Percentiles rank a stretch among this genome's conserved stretches.
Conservation (phyloP, 495 filamentous ascomycete species). For the Podospora conica region DNA sequence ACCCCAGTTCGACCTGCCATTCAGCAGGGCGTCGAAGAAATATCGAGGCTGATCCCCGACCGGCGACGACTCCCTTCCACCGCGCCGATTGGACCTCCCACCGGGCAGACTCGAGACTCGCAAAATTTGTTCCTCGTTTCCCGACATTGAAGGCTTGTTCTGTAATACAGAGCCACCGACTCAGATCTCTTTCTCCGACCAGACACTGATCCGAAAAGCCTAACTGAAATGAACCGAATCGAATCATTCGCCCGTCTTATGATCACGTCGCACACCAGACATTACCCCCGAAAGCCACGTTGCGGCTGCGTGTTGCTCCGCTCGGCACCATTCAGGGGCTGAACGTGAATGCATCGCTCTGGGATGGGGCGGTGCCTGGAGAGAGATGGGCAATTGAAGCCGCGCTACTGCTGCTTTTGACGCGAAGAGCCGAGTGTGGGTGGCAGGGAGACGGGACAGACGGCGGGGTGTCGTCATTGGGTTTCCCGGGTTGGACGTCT, state of each 20-base stretch:
- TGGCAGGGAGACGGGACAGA: not conserved
- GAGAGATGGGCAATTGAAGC: too few species aligned
- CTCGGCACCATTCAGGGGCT: not conserved
- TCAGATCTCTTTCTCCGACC: not conserved
- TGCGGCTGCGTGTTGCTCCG: not conserved
- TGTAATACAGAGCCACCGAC: not conserved
- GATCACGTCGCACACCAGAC: too few species aligned
- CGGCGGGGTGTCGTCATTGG: not conserved
- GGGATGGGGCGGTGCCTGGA: not conserved
- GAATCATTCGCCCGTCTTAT: not conserved
- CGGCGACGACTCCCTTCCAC: not conserved
- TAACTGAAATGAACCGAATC: not conserved
- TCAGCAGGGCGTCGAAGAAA: not conserved
- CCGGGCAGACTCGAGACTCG: not conserved
- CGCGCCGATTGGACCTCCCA: not conserved
- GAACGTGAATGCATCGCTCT: not conserved
- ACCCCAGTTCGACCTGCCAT: too few species aligned
- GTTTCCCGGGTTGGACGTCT: not conserved
- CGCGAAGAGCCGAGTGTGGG: not conserved
- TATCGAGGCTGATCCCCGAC: not conserved
- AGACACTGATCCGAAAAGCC: not conserved
- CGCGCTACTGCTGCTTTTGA: not conserved
- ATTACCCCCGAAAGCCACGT: not conserved
- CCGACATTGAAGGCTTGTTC: not conserved
- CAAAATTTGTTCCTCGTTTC: too few species aligned